Evolutionary conservation across 805 yeast genomes (phyloP), one percentile per base, ranked within the genome.

Genomic region (Debaryomyces prosopidis): DNA sequence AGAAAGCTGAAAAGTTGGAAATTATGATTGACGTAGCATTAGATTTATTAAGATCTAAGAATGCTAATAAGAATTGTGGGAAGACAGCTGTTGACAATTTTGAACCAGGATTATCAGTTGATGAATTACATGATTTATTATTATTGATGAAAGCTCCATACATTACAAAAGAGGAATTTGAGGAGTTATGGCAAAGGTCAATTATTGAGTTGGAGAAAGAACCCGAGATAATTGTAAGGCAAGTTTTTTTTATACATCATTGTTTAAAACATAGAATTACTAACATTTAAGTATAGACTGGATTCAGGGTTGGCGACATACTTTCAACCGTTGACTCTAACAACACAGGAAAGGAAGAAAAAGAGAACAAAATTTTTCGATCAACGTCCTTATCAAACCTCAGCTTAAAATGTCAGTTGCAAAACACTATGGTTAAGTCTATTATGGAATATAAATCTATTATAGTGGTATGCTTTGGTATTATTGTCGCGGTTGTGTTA

Each of bases 191-290:
- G 96, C 58, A 59, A 19, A 77, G 80, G 54, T 84, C 84, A n/a
- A 58, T 82, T 2, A 60, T 69, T 30, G 84, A 82, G 54, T 73
- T 89, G 50, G 79, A 80, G 50, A 74, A 71, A 45, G 86, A 84
- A 68, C 84, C 87, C 36, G 88, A 82, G 62, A 76, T 85, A 60
- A 81, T 77, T 68, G 85, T 86, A 79, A 84, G 94, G 87, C 87
- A 82, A 77, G 88, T 83, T 37, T 42, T 20, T 48, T 45, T 42
- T 20, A 28, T 33, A n/a, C 4, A 37, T 44, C 15, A 18, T 39
- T 19, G 14, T n/a, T 12, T 33, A 8, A 40, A 34, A 26, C 17
- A 27, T n/a, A 32, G 23, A 14, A 37, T 17, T 48, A 58, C 66
- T 60, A 61, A 60, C 63, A 47, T 36, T 45, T 36, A 17, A 40